Conservation (phyloP, 2,329 filamentous ascomycete species). For the Eurotiales sp. region DNA sequence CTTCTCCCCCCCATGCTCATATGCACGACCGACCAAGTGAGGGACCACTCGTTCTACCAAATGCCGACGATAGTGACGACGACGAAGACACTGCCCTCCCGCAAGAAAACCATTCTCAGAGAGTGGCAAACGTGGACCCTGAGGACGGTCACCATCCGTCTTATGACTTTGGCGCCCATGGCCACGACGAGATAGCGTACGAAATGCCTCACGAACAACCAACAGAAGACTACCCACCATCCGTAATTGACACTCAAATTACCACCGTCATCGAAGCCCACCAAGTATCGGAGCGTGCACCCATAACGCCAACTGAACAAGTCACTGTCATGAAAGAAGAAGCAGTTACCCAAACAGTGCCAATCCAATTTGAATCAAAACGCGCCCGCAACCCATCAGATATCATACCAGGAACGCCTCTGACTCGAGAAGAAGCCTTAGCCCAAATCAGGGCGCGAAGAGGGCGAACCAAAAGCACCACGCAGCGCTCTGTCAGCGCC, state of each 20-base stretch:
- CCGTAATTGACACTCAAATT: background rate
- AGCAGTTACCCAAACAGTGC: constrained; percentile 29
- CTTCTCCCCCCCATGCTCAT: constrained; percentile 31
- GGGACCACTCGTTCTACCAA: constrained; percentile 17
- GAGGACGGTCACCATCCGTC: background rate
- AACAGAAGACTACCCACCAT: background rate
- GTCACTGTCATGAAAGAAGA: constrained; percentile 17
- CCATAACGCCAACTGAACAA: constrained; percentile 16
- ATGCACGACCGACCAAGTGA: constrained; percentile 22
- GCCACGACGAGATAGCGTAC: background rate
- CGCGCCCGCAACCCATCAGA: constrained; percentile 21
- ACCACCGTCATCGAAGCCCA: background rate
- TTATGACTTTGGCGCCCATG: background rate
- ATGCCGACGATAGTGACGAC: constrained; percentile 1
- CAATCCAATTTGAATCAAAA: constrained; percentile 27
- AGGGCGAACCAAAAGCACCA: constrained; percentile 40
- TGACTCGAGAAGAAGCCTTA: constrained; percentile 46
- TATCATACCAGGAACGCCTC: constrained; percentile 39
- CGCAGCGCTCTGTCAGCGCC: constrained; percentile 39
- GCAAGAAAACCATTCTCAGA: background rate
- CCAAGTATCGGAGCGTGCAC: background rate
- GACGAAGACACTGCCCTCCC: background rate
- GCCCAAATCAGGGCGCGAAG: constrained; percentile 48
- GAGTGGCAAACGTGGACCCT: background rate
- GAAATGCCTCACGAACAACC: background rate